phyloP scores from a whole-genome alignment of 2,329 filamentous ascomycete genomes.

The Amylocarpus encephaloides region DNA sequence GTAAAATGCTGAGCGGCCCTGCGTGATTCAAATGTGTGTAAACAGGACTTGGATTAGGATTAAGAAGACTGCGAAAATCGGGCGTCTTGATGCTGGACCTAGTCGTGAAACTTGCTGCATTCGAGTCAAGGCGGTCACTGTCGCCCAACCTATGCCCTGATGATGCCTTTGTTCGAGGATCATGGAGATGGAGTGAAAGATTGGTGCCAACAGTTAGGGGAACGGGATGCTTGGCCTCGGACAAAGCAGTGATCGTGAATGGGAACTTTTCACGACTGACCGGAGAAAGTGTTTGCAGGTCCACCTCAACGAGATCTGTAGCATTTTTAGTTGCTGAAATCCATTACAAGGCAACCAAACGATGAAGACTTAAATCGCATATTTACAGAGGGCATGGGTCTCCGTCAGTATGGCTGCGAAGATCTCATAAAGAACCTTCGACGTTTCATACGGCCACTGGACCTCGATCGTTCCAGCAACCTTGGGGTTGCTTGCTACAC shows the following conservation, averaged over 20 bases:
- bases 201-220: constrained; percentile 83
- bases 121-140: constrained; percentile 22
- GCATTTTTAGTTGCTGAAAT: constrained; percentile 16
- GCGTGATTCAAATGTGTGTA: constrained; percentile 74
- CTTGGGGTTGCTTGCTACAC: too few species aligned
- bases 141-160: constrained; percentile 16
- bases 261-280: constrained; percentile 67
- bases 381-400: neutral
- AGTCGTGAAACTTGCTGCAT: constrained; percentile 24
- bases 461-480: too few species aligned
- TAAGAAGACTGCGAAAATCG: constrained; percentile 22
- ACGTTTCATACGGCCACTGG: too few species aligned
- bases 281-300: constrained; percentile 65
- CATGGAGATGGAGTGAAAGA: constrained; percentile 74
- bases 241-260: constrained; percentile 78
- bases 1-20: constrained; percentile 75
- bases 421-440: too few species aligned
- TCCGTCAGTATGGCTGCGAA: too few species aligned
- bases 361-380: neutral
- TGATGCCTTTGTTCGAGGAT: constrained; percentile 49
- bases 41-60: constrained; percentile 45
- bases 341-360: neutral
- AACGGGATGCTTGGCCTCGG: constrained; percentile 55
- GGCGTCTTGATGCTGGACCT: constrained; percentile 17
- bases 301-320: constrained; percentile 68